Evolutionary conservation across 768 basidiomycete genomes (phyloP), one percentile per base, ranked within the genome.

Genomic region (Cyclocybe cylindracea): DNA sequence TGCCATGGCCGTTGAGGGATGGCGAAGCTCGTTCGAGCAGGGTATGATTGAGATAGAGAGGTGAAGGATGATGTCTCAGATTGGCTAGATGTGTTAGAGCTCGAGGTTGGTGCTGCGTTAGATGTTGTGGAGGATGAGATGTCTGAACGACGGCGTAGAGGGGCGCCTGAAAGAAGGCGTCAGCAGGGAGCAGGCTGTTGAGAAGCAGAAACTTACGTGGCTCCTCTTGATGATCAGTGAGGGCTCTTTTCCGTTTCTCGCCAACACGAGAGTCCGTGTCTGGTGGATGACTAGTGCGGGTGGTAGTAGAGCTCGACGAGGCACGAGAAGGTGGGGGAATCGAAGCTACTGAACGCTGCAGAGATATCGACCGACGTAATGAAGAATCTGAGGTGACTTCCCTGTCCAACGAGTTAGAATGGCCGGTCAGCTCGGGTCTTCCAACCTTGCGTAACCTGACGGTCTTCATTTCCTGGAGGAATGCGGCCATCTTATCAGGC

Each of bases 401-500:
- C 41, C 24, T 24, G 24, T 24, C 24, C 24, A 24, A 24, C 5
- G 24, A 24, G 24, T 3, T 24, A 24, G 24, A 24, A 24, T 5
- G 24, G 24, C 5, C 41, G 29, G 41, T 16, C 37, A 38, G 4
- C 11, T 38, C 37, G 41, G 41, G 29, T 43, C 41, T n/a, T 18
- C 11, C 41, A 6, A 86, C 82, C 65, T 80, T 89, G 55, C 80
- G 78, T 45, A 92, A 60, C 43, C 85, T 75, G 19, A 84, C 86
- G 1, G 80, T 86, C 74, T 90, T 91, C 77, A 92, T 84, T 65
- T 92, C 90, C 5, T 71, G 84, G 55, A 92, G 67, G 61, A 92
- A 92, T 1, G 85, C 88, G 0, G 86, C 86, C 87, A 92, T 90
- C 65, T 91, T 88, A 54, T 91, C 90, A 2, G 85, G 78, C 0